Conservation (phyloP, 2,329 filamentous ascomycete species). For the Diaporthe citrichinensis region DNA sequence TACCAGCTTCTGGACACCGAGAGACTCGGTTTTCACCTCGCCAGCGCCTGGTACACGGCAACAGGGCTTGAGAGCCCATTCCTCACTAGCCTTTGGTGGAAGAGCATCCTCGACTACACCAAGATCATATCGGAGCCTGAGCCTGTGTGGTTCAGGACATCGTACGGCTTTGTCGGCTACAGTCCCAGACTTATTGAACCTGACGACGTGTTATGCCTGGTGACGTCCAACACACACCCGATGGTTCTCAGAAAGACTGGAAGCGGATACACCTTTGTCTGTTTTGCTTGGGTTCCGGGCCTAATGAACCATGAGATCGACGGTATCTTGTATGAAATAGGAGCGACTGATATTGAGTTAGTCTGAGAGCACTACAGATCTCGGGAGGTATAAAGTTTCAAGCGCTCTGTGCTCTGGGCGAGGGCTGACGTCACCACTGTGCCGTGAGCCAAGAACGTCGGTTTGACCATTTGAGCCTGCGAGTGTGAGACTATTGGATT, state of each 20-base stretch:
- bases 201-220: slow-evolving; percentile 18
- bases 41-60: slow-evolving; percentile 6
- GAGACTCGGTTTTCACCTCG: slow-evolving; percentile 6
- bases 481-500: not conserved
- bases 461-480: not conserved
- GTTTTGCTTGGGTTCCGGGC: slow-evolving; percentile 9
- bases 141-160: slow-evolving; percentile 10
- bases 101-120: slow-evolving; percentile 22
- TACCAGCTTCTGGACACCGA: not conserved
- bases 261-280: slow-evolving; percentile 2
- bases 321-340: not conserved
- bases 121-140: slow-evolving; percentile 21
- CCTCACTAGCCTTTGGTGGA: slow-evolving; percentile 20
- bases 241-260: slow-evolving; percentile 18
- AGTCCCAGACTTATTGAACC: slow-evolving; percentile 17
- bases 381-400: not conserved
- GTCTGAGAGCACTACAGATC: not conserved
- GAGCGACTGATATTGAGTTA: not conserved
- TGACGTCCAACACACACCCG: slow-evolving; percentile 16
- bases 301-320: slow-evolving; percentile 19
- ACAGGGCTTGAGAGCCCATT: slow-evolving; percentile 20
- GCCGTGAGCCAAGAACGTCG: not conserved
- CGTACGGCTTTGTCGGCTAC: slow-evolving; percentile 10
- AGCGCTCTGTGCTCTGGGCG: not conserved
- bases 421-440: slow-evolving; percentile 32